These are phyloP conservation scores for Nannizziopsis arthrosporioides DNA, from an alignment of 2,329 filamentous ascomycete species.

Conservation along the genomic window DNA sequence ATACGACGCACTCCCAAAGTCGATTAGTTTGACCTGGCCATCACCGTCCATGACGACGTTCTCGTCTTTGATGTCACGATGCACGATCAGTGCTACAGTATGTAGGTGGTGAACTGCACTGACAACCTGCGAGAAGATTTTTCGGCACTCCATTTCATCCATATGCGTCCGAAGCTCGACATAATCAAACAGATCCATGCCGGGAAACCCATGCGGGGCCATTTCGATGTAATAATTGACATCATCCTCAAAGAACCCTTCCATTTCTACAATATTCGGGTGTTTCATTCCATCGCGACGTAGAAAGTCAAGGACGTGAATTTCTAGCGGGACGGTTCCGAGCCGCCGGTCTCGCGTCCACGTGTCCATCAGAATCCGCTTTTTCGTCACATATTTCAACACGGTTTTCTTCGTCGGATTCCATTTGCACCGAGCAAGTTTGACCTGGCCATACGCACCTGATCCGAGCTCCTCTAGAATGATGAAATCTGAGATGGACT, in stretches of 20 bases:
- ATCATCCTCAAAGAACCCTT: conserved; percentile 53
- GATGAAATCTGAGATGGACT: conserved; percentile 76
- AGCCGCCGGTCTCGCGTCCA: conserved; percentile 91
- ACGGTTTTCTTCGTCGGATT: conserved; percentile 69
- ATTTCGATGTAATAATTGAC: conserved; percentile 98
- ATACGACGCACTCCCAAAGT: conserved; percentile 95
- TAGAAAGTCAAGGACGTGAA: conserved; percentile 90
- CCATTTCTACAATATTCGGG: conserved; percentile 57
- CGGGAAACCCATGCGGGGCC: conserved; percentile 80
- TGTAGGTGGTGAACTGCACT: conserved; percentile 84
- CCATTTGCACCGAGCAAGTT: conserved; percentile 77
- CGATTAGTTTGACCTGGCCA: conserved; percentile 89
- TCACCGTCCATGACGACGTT: conserved; percentile 95
- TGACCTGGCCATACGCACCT: conserved; percentile 95
- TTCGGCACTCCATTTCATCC: conserved; percentile 86
- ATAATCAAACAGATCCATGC: conserved; percentile 98
- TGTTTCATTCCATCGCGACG: conserved; percentile 57
- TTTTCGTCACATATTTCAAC: conserved; percentile 95
- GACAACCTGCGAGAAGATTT: conserved; percentile 90
- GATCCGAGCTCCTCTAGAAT: conserved; percentile 98
- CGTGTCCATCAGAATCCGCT: conserved; percentile 90
- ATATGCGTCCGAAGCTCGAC: conserved; percentile 94
- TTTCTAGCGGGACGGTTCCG: conserved; percentile 90
- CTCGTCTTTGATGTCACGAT: conserved; percentile 97
- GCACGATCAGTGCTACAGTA: conserved; percentile 79